A percentile compares a stretch with the other conserved stretches of the same genome.
Evolutionary conservation across 129 eudicot genomes (phyloP).

Genomic region (Chrysanthemum lavandulifolium): DNA sequence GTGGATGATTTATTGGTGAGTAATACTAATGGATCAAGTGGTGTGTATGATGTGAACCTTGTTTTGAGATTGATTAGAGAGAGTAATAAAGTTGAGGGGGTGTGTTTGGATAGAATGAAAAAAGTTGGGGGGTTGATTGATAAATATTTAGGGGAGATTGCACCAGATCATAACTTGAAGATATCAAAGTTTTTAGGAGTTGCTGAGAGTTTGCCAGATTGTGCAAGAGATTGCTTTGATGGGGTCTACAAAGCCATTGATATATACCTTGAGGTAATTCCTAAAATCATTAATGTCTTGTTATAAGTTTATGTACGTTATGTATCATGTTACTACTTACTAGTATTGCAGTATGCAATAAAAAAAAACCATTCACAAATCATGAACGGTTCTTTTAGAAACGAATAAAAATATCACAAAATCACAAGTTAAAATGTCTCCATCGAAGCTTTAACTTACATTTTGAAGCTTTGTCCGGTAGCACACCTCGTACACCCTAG

Average conservation of each 20-base stretch:
- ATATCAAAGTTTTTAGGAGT: conserved; percentile 81
- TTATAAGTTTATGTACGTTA: too few species aligned
- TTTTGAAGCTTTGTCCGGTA: too few species aligned
- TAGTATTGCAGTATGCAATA: too few species aligned
- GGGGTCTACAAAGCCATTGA: conserved; percentile 88
- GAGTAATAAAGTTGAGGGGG: conserved; percentile 43
- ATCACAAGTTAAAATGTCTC: too few species aligned
- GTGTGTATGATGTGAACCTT: conserved; percentile 85
- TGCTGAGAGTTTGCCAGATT: conserved; percentile 80
- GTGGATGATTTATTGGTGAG: conserved; percentile 77
- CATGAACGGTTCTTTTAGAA: too few species aligned
- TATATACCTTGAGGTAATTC: conserved; percentile 81
- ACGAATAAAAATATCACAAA: too few species aligned
- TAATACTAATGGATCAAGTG: conserved; percentile 38
- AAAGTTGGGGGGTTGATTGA: conserved; percentile 71
- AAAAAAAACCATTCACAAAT: too few species aligned
- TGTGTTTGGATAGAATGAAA: conserved; percentile 49
- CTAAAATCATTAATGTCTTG: background rate
- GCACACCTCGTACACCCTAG: too few species aligned
- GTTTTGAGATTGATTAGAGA: conserved; percentile 69
- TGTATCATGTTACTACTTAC: too few species aligned
- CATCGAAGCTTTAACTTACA: too few species aligned
- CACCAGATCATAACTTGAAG: conserved; percentile 80
- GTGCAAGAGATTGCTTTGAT: conserved; percentile 85
- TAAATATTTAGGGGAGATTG: conserved; percentile 79